These are phyloP conservation scores for Mycena filopes DNA, from an alignment of 768 basidiomycete genomes.

Conservation along the genomic window DNA sequence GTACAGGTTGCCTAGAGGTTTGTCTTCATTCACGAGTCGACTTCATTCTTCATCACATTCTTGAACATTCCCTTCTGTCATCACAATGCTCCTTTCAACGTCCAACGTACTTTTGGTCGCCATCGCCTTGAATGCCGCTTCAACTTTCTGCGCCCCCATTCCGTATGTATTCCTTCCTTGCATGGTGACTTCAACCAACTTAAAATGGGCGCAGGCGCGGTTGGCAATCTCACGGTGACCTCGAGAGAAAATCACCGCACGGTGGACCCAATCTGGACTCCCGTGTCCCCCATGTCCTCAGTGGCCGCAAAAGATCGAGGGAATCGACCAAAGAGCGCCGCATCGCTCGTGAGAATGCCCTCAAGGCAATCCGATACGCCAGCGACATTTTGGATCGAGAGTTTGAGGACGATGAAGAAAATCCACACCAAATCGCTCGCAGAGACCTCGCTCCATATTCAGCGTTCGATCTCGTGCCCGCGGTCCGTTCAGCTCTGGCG, in stretches of 20 bases:
- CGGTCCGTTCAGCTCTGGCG: neutral
- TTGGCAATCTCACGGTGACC: too few relatives aligned
- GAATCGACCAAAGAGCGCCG: conserved; percentile 10
- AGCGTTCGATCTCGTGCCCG: conserved; percentile 1
- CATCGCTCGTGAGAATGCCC: conserved; percentile 9
- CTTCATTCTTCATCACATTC: conserved; percentile 38
- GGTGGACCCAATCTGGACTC: neutral
- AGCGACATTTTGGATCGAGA: neutral
- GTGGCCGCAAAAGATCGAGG: conserved; percentile 6
- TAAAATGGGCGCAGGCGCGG: neutral
- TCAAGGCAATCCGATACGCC: conserved; percentile 9
- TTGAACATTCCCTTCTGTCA: conserved; percentile 22
- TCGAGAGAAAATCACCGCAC: neutral
- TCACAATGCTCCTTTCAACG: conserved; percentile 52
- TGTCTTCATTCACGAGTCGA: conserved; percentile 54
- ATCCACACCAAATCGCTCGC: neutral
- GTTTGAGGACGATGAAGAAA: neutral
- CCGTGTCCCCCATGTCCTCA: conserved; percentile 7
- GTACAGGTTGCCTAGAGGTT: conserved; percentile 59
- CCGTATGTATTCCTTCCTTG: conserved; percentile 39
- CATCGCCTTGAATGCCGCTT: conserved; percentile 51
- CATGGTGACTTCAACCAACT: too few relatives aligned
- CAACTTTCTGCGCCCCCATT: conserved; percentile 51
- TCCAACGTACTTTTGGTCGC: conserved; percentile 46
- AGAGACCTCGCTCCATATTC: neutral